These are phyloP conservation scores for Fusarium nisikadoi DNA, from an alignment of 2,329 filamentous ascomycete genomes.

Conservation along the genomic window DNA sequence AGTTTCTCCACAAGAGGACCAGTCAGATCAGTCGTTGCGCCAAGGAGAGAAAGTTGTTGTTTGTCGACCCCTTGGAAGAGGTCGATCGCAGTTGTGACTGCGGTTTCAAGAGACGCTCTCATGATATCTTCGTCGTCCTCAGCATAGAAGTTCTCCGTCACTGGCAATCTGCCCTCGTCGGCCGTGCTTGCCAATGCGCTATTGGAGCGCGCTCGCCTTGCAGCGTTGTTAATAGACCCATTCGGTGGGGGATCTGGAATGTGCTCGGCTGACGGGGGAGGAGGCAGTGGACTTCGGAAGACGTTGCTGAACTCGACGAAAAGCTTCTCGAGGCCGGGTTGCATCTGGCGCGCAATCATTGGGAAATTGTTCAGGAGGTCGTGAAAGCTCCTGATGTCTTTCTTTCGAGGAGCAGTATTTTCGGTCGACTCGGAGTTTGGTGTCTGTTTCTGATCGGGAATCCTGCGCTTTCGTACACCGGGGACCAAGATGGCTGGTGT, in stretches of 20 bases:
- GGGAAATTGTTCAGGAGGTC: conserved; percentile 93
- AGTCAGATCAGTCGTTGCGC: conserved; percentile 92
- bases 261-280: conserved; percentile 71
- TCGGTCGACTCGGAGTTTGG: conserved; percentile 55
- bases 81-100: conserved; percentile 92
- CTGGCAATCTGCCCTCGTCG: conserved; percentile 55
- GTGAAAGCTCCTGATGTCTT: conserved; percentile 89
- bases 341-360: conserved; percentile 96
- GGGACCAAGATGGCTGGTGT: conserved; percentile 70
- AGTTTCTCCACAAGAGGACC: conserved; percentile 91
- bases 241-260: conserved; percentile 69
- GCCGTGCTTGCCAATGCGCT: conserved; percentile 53
- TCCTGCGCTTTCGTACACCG: conserved; percentile 53
- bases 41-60: conserved; percentile 89
- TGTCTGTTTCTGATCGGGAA: conserved; percentile 51
- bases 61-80: conserved; percentile 96
- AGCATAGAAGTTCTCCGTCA: conserved; percentile 74
- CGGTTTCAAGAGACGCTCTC: conserved; percentile 87
- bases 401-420: conserved; percentile 69
- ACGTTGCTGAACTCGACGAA: conserved; percentile 90
- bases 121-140: conserved; percentile 94
- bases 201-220: conserved; percentile 65
- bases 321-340: conserved; percentile 85
- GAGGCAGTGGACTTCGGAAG: conserved; percentile 85
- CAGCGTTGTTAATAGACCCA: conserved; percentile 65